Evolutionary conservation across 345 rosid genomes (phyloP).

Genomic region (Nasturtium officinale): DNA sequence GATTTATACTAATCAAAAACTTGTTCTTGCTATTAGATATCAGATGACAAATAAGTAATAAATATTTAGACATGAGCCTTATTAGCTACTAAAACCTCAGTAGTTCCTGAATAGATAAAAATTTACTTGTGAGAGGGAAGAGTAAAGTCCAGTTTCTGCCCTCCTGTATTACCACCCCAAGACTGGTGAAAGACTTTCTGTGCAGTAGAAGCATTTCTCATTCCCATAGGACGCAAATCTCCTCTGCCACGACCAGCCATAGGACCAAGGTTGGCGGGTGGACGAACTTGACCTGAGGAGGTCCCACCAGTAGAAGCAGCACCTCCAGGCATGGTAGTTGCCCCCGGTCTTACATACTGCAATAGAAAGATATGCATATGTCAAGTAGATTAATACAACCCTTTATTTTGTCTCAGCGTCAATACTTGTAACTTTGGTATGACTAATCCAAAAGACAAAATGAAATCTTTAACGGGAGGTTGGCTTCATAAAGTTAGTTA

Average conservation of each 20-base stretch:
- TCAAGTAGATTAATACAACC: constrained; percentile 34
- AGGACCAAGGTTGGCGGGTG: constrained; percentile 59
- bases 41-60: constrained; percentile 3
- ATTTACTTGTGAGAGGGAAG: constrained; percentile 98
- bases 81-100: constrained; percentile 5
- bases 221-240: constrained; percentile 86
- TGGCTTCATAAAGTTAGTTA: constrained; percentile 27
- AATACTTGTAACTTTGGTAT: constrained; percentile 16
- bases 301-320: constrained; percentile 54
- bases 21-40: neutral
- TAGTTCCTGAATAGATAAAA: constrained; percentile 26
- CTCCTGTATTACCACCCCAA: constrained; percentile 68
- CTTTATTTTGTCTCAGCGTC: constrained; percentile 10
- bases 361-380: constrained; percentile 41
- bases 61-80: constrained; percentile 2
- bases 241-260: constrained; percentile 92
- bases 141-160: constrained; percentile 88
- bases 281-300: constrained; percentile 79
- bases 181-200: constrained; percentile 79
- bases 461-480: constrained; percentile 13
- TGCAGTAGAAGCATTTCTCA: constrained; percentile 63
- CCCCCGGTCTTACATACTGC: constrained; percentile 99
- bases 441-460: constrained; percentile 14
- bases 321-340: constrained; percentile 75
- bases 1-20: neutral